A percentile compares a stretch with the other conserved stretches of the same genome.
Conservation (phyloP, 352 stramenopile genomes). For the Globisporangium mamillatum region DNA sequence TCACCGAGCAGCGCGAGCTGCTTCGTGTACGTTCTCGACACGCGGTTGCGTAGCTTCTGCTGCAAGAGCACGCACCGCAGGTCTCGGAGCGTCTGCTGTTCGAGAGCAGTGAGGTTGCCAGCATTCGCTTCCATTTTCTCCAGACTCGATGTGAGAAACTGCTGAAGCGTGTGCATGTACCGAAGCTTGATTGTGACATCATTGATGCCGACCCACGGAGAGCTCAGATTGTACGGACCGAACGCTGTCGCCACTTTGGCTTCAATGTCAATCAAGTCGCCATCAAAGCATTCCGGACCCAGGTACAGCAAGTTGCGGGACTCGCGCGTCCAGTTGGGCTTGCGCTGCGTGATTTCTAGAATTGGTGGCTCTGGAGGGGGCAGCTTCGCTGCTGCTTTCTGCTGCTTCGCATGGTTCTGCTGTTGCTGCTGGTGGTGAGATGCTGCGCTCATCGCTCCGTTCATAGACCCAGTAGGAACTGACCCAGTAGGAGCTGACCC, state of each 20-base stretch:
- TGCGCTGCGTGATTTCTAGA: constrained; percentile 34
- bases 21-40: constrained; percentile 61
- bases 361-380: constrained; percentile 8
- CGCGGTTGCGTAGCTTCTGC: constrained; percentile 61
- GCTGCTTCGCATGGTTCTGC: constrained; percentile 5
- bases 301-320: constrained; percentile 53
- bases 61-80: constrained; percentile 72
- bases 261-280: constrained; percentile 61
- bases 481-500: too few species aligned
- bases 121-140: constrained; percentile 53
- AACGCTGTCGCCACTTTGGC: constrained; percentile 49
- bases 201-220: constrained; percentile 61
- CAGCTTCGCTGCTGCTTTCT: background rate
- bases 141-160: constrained; percentile 63
- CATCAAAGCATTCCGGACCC: constrained; percentile 62
- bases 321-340: constrained; percentile 64
- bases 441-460: background rate
- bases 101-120: constrained; percentile 30
- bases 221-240: constrained; percentile 56
- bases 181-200: constrained; percentile 71
- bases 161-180: constrained; percentile 70
- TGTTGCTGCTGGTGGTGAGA: background rate
- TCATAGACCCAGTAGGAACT: constrained; percentile 1
- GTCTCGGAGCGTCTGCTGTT: constrained; percentile 53
- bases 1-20: constrained; percentile 65